Base-by-base conservation (phyloP, 148 eudicot genomes). In the Dianthus caryophyllus region DNA sequence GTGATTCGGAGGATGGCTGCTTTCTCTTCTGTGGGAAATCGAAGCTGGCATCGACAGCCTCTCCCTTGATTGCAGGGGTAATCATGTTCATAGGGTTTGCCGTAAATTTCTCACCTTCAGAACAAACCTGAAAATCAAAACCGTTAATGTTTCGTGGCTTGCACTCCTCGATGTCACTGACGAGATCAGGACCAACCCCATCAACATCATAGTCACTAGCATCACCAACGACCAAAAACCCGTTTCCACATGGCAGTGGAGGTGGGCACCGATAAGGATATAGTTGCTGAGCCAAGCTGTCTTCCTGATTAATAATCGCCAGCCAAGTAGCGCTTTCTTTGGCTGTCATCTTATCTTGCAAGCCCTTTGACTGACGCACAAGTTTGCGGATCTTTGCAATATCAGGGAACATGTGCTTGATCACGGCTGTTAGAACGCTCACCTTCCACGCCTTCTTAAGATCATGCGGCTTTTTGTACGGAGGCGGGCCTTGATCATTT, bases 271-370 rank as follows among this genome's bases (percentile, higher is more conserved):
- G 67, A 74, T 77, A 80, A 49, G 88, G 88, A 67, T 69, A 79
- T 54, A 84, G 67, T 56, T 79, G 71, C 55, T 82, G 71, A 38
- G 88, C 84, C 72, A 80, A 54, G 0, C 75, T 67, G 66, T 83
- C 86, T 55, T 83, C 86, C 55, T 83, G 83, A 69, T 80, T 77
- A 18, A 83, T 77, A 15, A 83, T 80, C 5, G 81, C 77, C 14
- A 80, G 76, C 86, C 86, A 83, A 17, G 84, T 77, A 0, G 83
- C 86, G 29, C 81, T 83, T 64, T 83, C 86, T 66, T 83, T 83
- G 30, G 86, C 86, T 10, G 86, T 83, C 86, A 83, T 83, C 71
- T 80, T 83, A 68, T 83, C 86, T 67, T 83, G 86, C 77, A 83
- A 72, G 49, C 86, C 77, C 67, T 83, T 83, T 2, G 86, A 83